Evolutionary conservation across 2,329 filamentous ascomycete species (phyloP).

Genomic region (Clonostachys solani): DNA sequence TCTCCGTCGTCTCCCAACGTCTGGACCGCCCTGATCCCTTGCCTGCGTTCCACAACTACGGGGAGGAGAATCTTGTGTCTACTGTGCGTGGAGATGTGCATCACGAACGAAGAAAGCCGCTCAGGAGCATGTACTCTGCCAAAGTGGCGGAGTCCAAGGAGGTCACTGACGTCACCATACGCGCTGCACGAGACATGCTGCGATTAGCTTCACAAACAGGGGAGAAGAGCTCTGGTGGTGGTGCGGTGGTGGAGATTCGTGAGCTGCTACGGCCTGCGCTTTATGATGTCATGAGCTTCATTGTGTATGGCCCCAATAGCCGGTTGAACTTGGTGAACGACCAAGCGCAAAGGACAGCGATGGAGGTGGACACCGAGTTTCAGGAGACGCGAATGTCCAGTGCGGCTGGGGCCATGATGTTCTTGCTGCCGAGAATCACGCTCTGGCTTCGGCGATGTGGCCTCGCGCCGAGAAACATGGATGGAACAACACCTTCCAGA

Average conservation of each 20-base stretch:
- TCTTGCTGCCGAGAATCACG: conserved; percentile 1
- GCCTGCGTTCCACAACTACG: conserved; percentile 5
- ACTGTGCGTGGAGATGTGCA: conserved; percentile 4
- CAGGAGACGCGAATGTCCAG: neutral
- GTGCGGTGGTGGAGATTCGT: neutral
- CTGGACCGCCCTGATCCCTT: conserved; percentile 1
- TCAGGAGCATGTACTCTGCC: neutral
- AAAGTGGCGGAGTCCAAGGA: neutral
- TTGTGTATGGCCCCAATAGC: conserved; percentile 2
- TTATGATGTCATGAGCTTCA: conserved; percentile 3
- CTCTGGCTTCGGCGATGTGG: conserved; percentile 1
- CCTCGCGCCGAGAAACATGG: neutral
- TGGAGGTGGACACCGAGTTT: conserved; percentile 1
- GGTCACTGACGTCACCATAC: neutral
- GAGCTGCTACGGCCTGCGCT: conserved; percentile 1
- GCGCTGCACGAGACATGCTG: neutral
- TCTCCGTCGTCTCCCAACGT: neutral
- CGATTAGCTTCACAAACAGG: neutral
- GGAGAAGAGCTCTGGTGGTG: neutral
- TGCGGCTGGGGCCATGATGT: neutral
- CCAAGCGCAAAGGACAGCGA: neutral
- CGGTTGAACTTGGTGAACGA: neutral
- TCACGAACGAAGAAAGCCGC: neutral
- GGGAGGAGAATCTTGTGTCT: conserved; percentile 3
- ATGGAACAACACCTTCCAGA: neutral